Evolutionary conservation across 768 basidiomycete genomes (phyloP).

Genomic region (Psilocybe cyanescens): DNA sequence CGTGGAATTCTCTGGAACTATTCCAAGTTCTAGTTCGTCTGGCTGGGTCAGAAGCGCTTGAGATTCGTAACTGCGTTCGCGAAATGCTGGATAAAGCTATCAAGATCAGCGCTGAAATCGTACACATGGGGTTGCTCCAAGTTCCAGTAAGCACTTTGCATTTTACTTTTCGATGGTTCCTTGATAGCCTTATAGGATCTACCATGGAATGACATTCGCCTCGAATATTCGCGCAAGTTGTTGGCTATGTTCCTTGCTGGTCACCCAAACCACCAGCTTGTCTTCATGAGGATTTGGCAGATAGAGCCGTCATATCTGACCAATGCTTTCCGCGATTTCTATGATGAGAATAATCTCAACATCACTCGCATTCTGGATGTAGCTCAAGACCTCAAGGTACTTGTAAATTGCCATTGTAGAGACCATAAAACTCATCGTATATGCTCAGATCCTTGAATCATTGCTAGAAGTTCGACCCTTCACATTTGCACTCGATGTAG

Average conservation of each 20-base stretch:
- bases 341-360: slow-evolving; percentile 89
- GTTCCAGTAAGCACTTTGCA: slow-evolving; percentile 67
- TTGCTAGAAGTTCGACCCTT: slow-evolving; percentile 89
- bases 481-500: slow-evolving; percentile 90
- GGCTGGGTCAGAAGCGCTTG: slow-evolving; percentile 70
- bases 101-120: slow-evolving; percentile 91
- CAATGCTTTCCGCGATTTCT: slow-evolving; percentile 88
- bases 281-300: slow-evolving; percentile 97
- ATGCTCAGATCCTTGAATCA: slow-evolving; percentile 81
- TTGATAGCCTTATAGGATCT: slow-evolving; percentile 53
- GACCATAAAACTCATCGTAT: neutral
- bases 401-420: slow-evolving; percentile 19
- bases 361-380: slow-evolving; percentile 95
- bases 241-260: slow-evolving; percentile 90
- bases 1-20: slow-evolving; percentile 94
- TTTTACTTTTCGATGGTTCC: neutral
- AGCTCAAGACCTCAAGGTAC: slow-evolving; percentile 91
- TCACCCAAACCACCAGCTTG: slow-evolving; percentile 93
- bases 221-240: slow-evolving; percentile 85
- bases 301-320: slow-evolving; percentile 86
- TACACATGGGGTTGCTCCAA: slow-evolving; percentile 91
- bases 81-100: slow-evolving; percentile 95
- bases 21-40: slow-evolving; percentile 86
- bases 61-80: slow-evolving; percentile 76
- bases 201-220: slow-evolving; percentile 85